Conservation (phyloP, 1,284 basidiomycete genomes). For the Xerocomus nothofagi region DNA sequence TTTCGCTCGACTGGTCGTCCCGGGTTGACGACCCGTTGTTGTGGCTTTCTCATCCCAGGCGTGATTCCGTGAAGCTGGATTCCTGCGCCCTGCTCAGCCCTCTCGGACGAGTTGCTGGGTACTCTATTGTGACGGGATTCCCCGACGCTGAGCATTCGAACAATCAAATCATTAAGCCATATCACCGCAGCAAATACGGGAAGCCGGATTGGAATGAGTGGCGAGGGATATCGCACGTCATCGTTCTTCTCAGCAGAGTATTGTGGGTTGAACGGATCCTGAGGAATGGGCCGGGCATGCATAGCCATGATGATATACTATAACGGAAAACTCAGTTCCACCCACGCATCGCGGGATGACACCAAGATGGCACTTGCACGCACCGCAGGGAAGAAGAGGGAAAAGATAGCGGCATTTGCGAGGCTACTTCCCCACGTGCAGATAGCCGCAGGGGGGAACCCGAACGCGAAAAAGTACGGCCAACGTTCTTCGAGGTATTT, state of each 20-base stretch:
- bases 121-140: constrained; percentile 32
- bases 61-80: constrained; percentile 25
- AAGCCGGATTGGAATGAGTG: constrained; percentile 74
- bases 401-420: constrained; percentile 76
- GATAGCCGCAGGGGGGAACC: constrained; percentile 65
- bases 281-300: constrained; percentile 63
- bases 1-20: constrained; percentile 20
- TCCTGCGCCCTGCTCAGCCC: constrained; percentile 52
- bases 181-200: constrained; percentile 73
- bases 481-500: constrained; percentile 80
- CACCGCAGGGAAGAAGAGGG: constrained; percentile 74
- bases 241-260: constrained; percentile 39
- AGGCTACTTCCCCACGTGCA: constrained; percentile 72
- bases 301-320: constrained; percentile 81
- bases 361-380: constrained; percentile 26
- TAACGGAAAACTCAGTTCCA: constrained; percentile 9
- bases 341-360: constrained; percentile 12
- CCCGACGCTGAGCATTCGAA: constrained; percentile 60
- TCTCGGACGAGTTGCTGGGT: constrained; percentile 48
- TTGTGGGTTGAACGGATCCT: constrained; percentile 68
- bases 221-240: constrained; percentile 60
- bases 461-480: constrained; percentile 83
- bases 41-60: constrained; percentile 10
- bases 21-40: constrained; percentile 5
- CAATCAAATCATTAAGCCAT: constrained; percentile 71